Evolutionary conservation across 371 early-diverging fungal genomes (phyloP).

Genomic region (Actinomortierella wolfii): DNA sequence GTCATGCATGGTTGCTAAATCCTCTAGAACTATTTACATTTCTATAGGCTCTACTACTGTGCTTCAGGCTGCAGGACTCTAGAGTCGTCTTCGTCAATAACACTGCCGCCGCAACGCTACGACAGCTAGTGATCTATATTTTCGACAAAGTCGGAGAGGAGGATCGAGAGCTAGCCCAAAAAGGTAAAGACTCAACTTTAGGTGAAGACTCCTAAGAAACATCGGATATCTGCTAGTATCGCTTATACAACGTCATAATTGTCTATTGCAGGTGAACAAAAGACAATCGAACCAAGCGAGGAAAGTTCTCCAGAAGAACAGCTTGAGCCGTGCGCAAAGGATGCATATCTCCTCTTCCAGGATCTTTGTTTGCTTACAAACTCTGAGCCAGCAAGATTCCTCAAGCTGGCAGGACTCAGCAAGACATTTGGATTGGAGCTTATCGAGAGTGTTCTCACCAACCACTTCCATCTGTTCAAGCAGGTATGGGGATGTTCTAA

Average conservation of each 20-base stretch:
- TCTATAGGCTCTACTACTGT: conserved; percentile 83
- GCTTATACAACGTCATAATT: too few relatives aligned
- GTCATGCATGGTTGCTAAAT: background rate
- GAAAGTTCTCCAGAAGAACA: conserved; percentile 22
- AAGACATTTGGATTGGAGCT: conserved; percentile 91
- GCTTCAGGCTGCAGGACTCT: conserved; percentile 86
- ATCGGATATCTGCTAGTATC: too few relatives aligned
- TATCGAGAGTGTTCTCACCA: conserved; percentile 86
- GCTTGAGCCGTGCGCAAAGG: conserved; percentile 68
- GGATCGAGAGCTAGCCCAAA: conserved; percentile 39
- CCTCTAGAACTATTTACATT: background rate
- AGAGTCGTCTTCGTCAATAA: conserved; percentile 88
- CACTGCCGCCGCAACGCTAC: conserved; percentile 94
- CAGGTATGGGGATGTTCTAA: conserved; percentile 52
- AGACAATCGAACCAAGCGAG: conserved; percentile 35
- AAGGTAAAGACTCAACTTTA: too few relatives aligned
- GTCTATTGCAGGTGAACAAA: conserved; percentile 4
- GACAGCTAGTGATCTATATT: conserved; percentile 90
- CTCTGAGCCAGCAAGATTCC: conserved; percentile 68
- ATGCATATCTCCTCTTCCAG: conserved; percentile 88
- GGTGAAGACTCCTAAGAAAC: too few relatives aligned
- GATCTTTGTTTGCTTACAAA: conserved; percentile 79
- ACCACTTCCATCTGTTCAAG: conserved; percentile 76
- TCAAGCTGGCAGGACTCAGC: conserved; percentile 68
- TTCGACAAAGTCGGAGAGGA: conserved; percentile 90